These are phyloP conservation scores for Trichosanthes truncata DNA, from an alignment of 306 rosid genomes.

Conservation along the genomic window DNA sequence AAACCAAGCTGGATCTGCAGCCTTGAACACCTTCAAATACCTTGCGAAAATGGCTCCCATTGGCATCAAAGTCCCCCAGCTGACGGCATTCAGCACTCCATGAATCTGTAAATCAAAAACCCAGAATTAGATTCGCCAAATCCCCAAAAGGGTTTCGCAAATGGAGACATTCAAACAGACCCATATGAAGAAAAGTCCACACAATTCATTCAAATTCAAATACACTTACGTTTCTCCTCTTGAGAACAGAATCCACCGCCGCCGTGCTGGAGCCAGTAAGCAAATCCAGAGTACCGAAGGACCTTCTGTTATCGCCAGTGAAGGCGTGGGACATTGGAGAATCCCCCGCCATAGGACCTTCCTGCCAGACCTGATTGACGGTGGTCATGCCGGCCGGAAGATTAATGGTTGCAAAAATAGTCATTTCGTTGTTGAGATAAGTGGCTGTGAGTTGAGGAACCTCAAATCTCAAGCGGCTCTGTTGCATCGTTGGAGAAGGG, in stretches of 20 bases:
- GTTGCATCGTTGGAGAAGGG: background rate
- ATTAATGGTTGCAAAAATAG: constrained; percentile 4
- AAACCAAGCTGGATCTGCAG: constrained; percentile 27
- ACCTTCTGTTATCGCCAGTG: background rate
- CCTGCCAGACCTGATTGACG: constrained; percentile 17
- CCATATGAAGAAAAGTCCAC: background rate
- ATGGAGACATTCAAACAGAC: background rate
- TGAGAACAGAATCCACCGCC: background rate
- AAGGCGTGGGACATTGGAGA: background rate
- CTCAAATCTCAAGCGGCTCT: background rate
- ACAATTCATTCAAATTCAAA: background rate
- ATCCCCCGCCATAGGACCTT: background rate
- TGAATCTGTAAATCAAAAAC: constrained; percentile 27
- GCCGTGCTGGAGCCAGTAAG: constrained; percentile 3
- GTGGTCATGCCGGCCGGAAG: background rate
- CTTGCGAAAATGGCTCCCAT: constrained; percentile 48
- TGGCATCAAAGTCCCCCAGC: constrained; percentile 65
- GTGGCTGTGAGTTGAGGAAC: background rate
- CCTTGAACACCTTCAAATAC: constrained; percentile 53
- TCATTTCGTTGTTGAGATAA: background rate
- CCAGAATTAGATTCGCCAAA: too few species aligned
- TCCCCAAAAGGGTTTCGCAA: too few species aligned
- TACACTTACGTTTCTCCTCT: constrained; percentile 5
- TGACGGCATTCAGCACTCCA: constrained; percentile 43
- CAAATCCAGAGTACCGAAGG: background rate